Evolutionary conservation across 208 protist species (phyloP), one percentile per base, ranked within the genome.

Genomic region (Acanthamoeba castellanii): DNA sequence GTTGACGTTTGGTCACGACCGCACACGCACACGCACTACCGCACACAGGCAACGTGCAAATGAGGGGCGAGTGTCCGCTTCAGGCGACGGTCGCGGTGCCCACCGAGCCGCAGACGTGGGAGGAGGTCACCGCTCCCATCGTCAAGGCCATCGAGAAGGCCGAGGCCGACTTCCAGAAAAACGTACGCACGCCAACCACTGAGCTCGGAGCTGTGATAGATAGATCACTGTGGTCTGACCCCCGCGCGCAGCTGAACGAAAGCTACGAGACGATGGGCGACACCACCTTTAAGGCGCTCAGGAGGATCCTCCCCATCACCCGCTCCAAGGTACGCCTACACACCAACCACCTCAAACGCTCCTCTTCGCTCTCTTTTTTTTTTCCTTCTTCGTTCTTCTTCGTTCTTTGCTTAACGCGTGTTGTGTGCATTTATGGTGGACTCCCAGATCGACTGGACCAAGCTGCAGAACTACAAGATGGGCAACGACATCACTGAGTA

Each of bases 281-380:
- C 32, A 97, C 95, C 66, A 97, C 96, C 2, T 98, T 98, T 96
- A 98, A 98, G 68, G 96, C 92, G 42, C 78, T 98, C 14, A 94
- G 97, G n/a, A 95, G 97, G 37, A 88, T 84, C 13, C 95, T 98
- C 9, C 97, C 97, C 90, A 96, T 98, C 76, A 98, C 96, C 18
- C 95, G 95, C 64, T 85, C 55, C 7, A 97, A 87, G 74, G 74
- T 84, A 8, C n/a, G n/a, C n/a, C n/a, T n/a, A n/a, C n/a, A n/a
- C n/a, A n/a, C 18, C 34, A 42, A 3, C n/a, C 42, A 3, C 34
- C 20, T 47, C 16, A 3, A 42, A 2, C 37, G 8, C 37, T 3
- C 6, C 55, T 61, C 55, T 22, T 61, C 55, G 18, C 16, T 22
- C 2, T 4, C 55, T 4, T 14, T 22, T 61, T 4, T 22, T 61